Base-by-base conservation (phyloP, 345 rosid species). In the Populus nigra region DNA sequence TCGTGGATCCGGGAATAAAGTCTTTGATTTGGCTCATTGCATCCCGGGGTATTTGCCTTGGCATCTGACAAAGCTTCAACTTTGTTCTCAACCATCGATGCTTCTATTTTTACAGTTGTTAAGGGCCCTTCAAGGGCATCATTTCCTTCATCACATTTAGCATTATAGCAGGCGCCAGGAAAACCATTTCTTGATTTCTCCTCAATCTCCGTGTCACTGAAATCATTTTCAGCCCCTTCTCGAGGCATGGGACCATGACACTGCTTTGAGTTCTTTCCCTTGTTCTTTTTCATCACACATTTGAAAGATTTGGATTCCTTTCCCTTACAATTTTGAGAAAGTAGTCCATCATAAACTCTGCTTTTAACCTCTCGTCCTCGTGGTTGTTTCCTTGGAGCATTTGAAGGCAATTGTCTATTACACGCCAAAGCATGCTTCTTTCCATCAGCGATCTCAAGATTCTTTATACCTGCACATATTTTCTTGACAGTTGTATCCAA, bases 321-420 rank as follows among this genome's bases (percentile, higher is more conserved):
- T 29, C 22, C 78, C 62, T 80, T 89, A 74, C 76, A 73, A 43
- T 77, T 90, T 72, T 79, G 84, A 59, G 84, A 72, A 70, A 39
- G 76, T 72, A 89, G 43, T 5, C 88, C 90, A 86, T 92, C 95
- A 86, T 80, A 94, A 63, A 92, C 97, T 82, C 99, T 86, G 86
- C 99, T 94, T 77, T 91, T 94, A 80, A 94, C 97, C 86, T 91
- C 95, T 70, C 97, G 81, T 62, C 85, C 88, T 83, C 86, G 83
- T 20, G 81, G 53, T 68, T 84, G 88, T 68, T 79, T 93, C 80
- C 79, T 87, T 70, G 87, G 59, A 74, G 84, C 81, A 66, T 79
- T 89, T 35, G 80, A 65, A 62, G 86, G 80, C 71, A 49, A 49
- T 49, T 68, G 77, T 76, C 76, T 83, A 50, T 79, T 77, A 75